Conservation (phyloP, 352 stramenopile species). For the Phytophthora pisi region DNA sequence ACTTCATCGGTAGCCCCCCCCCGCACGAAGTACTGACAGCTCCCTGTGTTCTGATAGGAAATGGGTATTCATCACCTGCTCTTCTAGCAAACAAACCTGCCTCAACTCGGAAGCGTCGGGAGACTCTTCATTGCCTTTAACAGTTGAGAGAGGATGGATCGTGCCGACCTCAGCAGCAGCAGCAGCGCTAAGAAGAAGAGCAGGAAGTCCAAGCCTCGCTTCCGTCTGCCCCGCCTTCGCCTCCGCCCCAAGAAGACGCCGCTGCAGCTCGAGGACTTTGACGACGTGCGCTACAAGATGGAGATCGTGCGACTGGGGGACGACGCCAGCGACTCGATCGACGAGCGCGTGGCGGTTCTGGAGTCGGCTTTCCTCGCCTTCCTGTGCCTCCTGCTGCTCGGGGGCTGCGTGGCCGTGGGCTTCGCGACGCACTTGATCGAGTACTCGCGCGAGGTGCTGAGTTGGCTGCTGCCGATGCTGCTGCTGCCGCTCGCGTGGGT, state of each 20-base stretch:
- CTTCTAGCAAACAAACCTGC: slow-evolving; percentile 28
- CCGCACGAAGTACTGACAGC: neutral
- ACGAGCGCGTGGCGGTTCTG: slow-evolving; percentile 28
- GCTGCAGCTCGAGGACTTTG: slow-evolving; percentile 67
- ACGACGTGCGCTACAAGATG: slow-evolving; percentile 67
- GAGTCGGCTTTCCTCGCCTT: slow-evolving; percentile 41
- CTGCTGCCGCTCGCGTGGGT: slow-evolving; percentile 56
- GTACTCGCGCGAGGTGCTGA: slow-evolving; percentile 40
- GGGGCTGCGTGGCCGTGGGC: slow-evolving; percentile 42
- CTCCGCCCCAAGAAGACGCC: slow-evolving; percentile 20
- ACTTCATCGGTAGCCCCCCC: neutral
- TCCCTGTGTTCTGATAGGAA: slow-evolving; percentile 29
- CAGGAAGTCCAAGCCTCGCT: slow-evolving; percentile 9
- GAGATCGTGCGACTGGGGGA: slow-evolving; percentile 52
- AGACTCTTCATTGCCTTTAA: slow-evolving; percentile 6
- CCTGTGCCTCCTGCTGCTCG: slow-evolving; percentile 37
- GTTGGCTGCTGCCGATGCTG: slow-evolving; percentile 54
- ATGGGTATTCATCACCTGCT: slow-evolving; percentile 61
- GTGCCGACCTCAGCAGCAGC: slow-evolving; percentile 3
- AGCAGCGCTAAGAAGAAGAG: slow-evolving; percentile 5
- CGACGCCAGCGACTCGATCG: slow-evolving; percentile 5
- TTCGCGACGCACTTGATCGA: slow-evolving; percentile 43
- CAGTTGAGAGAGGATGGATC: slow-evolving; percentile 11
- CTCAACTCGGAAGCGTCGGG: slow-evolving; percentile 16
- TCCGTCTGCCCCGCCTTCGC: slow-evolving; percentile 13